Base-by-base conservation (phyloP, 257 asterid species). In the Gentiana macrophylla region DNA sequence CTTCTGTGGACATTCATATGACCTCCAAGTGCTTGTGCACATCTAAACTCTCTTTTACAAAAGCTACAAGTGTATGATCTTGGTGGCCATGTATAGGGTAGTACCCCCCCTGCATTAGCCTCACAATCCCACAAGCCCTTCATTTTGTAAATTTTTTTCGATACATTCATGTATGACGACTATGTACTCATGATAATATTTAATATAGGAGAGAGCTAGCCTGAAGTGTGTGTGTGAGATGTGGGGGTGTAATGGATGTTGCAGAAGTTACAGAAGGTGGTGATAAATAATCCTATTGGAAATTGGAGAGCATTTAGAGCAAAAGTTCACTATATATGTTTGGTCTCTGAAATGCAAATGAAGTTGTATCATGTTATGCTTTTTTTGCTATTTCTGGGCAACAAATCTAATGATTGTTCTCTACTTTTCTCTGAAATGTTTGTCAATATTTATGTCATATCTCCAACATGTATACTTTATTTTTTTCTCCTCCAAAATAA, bases 11-110 rank as follows among this genome's bases (percentile, higher is more conserved):
- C 97, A 68, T 91, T 91, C 98, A 91, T 91, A 70, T 91, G 98
- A 44, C 98, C 98, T 12, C 98, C 98, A 32, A 91, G 91, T 5
- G 95, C 96, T 63, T 87, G 98, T 49, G 98, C 98, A 55, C 95
- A 87, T 66, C 86, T 84, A 65, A 91, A 91, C 44, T 87, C 95
- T 58, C 97, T 81, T 37, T 79, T 84, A 75, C 98, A 91, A 58
- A 87, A 91, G 65, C 81, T 87, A 69, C 98, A 91, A 0, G 86
- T 59, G 60, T 91, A 91, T 5, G 83, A 71, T 60, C 95, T 79
- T 41, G 96, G 96, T 4, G 96, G 96, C 98, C 98, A 91, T 54
- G 86, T 60, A 60, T 77, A 87, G 24, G 24, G 24, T 24, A 24
- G 24, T 15, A 84, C 84, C 41, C 77, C 84, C 2, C 69, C 70